phyloP scores from a whole-genome alignment of 306 rosid genomes.

The Psophocarpus tetragonolobus region DNA sequence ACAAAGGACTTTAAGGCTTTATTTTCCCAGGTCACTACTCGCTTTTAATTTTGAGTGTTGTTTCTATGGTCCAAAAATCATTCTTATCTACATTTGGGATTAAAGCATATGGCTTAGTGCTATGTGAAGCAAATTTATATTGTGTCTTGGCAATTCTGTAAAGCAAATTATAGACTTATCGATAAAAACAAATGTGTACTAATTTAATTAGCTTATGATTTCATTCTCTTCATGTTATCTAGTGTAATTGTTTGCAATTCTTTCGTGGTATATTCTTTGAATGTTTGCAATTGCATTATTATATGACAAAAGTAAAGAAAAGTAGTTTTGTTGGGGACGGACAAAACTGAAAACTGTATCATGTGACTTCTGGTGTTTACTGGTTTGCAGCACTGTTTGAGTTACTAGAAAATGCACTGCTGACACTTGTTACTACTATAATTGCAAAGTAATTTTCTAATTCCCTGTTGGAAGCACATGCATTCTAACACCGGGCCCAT shows the following conservation, averaged over 20 bases:
- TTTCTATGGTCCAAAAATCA: not conserved
- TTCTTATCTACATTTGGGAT: not conserved
- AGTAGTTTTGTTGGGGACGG: not conserved
- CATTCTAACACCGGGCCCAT: not conserved
- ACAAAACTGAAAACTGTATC: not conserved
- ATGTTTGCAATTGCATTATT: not conserved
- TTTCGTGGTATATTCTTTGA: not conserved
- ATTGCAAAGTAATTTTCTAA: not conserved
- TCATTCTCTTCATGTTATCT: not conserved
- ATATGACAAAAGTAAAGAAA: not conserved
- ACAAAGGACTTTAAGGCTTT: slow-evolving; percentile 82
- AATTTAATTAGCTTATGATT: not conserved
- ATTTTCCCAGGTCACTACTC: slow-evolving; percentile 68
- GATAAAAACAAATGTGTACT: not conserved
- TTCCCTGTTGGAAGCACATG: not conserved
- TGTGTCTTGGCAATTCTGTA: not conserved
- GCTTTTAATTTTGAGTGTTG: slow-evolving; percentile 48
- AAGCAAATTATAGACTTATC: slow-evolving; percentile 26
- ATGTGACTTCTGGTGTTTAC: not conserved
- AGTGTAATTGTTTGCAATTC: not conserved
- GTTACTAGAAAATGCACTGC: not conserved
- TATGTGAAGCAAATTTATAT: slow-evolving; percentile 23
- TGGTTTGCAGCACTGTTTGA: not conserved
- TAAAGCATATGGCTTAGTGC: not conserved
- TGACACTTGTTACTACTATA: not conserved